A percentile compares a stretch with the other conserved stretches of the same genome.
Evolutionary conservation across 2,329 filamentous ascomycete genomes (phyloP).

Genomic region (Ascochyta rabiei): DNA sequence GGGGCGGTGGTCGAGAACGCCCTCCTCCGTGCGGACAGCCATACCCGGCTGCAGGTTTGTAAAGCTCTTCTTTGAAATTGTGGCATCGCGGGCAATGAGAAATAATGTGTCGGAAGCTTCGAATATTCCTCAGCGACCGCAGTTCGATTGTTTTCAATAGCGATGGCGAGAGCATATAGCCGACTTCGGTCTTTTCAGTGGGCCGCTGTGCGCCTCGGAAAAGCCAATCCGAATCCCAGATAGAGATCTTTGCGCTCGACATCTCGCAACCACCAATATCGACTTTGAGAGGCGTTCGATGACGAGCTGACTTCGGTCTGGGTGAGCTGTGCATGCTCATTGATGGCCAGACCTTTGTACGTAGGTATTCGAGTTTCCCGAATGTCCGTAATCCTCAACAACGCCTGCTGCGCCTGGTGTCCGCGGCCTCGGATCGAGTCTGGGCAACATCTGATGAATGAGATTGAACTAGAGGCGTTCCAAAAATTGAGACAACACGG

Average conservation of each 20-base stretch:
- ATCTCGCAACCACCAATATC: neutral
- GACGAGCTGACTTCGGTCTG: neutral
- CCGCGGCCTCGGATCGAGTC: neutral
- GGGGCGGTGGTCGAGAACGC: constrained; percentile 40
- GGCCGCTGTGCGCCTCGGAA: neutral
- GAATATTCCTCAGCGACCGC: neutral
- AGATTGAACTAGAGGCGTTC: neutral
- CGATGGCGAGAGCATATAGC: constrained; percentile 11
- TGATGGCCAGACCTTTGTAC: neutral
- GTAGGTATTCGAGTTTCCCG: neutral
- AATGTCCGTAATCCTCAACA: neutral
- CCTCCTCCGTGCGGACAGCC: neutral
- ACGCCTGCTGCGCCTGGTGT: neutral
- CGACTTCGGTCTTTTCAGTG: constrained; percentile 5
- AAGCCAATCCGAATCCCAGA: constrained; percentile 5
- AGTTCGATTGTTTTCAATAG: neutral
- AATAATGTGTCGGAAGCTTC: neutral
- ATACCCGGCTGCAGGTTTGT: constrained; percentile 4
- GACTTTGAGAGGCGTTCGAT: neutral
- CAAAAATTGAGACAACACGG: neutral
- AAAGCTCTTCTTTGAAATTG: neutral
- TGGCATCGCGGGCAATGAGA: neutral
- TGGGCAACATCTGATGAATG: neutral
- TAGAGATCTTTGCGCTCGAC: neutral
- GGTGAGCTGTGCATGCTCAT: neutral